Evolutionary conservation across 768 basidiomycete genomes (phyloP).

Genomic region (Podaxis mareebaensis): DNA sequence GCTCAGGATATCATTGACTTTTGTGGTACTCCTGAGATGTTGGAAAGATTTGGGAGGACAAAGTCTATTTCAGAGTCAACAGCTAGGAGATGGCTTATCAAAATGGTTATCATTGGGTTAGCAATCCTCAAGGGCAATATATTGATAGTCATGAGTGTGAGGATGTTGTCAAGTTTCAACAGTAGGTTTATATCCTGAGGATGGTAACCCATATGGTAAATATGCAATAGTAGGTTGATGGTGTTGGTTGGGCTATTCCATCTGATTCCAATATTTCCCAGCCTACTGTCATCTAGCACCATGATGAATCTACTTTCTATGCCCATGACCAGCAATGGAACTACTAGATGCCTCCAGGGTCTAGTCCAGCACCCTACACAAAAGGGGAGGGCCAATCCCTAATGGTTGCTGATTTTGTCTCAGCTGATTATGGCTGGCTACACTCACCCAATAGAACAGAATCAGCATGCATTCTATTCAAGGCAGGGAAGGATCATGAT

Average conservation of each 20-base stretch:
- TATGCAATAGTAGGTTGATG: no score
- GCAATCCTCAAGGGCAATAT: constrained; percentile 30
- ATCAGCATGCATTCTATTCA: not conserved
- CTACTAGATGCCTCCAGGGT: constrained; percentile 29
- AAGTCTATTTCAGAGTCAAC: not conserved
- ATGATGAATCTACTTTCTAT: constrained; percentile 44
- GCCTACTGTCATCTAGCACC: constrained; percentile 25
- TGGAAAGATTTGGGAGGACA: not conserved
- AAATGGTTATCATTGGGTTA: constrained; percentile 27
- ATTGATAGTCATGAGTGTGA: constrained; percentile 35
- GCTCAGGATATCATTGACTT: not conserved
- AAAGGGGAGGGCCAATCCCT: constrained; percentile 42
- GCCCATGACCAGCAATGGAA: constrained; percentile 31
- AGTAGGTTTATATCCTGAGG: constrained; percentile 24
- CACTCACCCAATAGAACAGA: constrained; percentile 21
- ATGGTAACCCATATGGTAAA: no score
- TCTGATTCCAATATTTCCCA: no score
- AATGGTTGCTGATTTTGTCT: constrained; percentile 41
- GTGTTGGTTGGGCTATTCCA: no score
- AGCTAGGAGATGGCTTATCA: constrained; percentile 28
- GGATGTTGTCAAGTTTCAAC: constrained; percentile 33
- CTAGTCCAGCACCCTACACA: constrained; percentile 26
- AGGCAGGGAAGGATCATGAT: constrained; percentile 17
- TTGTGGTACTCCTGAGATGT: no score
- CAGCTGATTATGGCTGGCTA: constrained; percentile 26